Base-by-base conservation (phyloP, 2,329 filamentous ascomycete genomes). In the Colletotrichum sp. region DNA sequence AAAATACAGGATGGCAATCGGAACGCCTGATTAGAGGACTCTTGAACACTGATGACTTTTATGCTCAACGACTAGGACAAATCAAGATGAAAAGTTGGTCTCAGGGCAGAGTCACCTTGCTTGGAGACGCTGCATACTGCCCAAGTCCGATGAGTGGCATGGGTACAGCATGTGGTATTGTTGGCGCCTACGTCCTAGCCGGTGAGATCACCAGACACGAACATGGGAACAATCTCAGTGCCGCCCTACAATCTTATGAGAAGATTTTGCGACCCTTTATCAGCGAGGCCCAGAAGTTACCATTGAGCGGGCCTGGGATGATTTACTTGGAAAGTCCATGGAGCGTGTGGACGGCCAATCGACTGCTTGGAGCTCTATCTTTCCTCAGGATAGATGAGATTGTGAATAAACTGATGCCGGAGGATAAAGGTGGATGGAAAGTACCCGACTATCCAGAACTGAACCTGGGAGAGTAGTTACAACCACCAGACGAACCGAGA, bases 141-240 rank as follows among this genome's bases (percentile, higher is more conserved):
- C 88, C 89, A 0, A 85, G 86, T 1, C 86, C 88, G 13, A 69
- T 69, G 6, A 88, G 87, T 0, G 91, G 90, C 0, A 87, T 89
- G 84, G 90, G 90, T 0, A 90, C 89, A 0, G 88, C 87, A 3
- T 78, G 84, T 1, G 86, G 86, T 0, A 78, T 92, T 0, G 80
- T 89, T 2, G 87, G 87, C 0, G 89, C 90, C 1, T 92, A 92
- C 79, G 81, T 91, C 5, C 84, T 93, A 6, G 91, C 90, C 0
- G 91, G 91, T 4, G 90, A 91, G 81, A 81, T 90, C 22, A 79
- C 80, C 34, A 80, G 79, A 44, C 79, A 83, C 36, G 76, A 77
- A 12, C 15, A 81, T 11, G 25, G 59, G 9, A 57, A 39, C 8
- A 78, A 81, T 22, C 77, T 87, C n/a, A 13, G 11, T 16, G 66